Percentiles rank a stretch among this genome's conserved stretches.
These are phyloP conservation scores for Entomophthora muscae DNA, from an alignment of 371 early-diverging fungal species.

Conservation along the genomic window DNA sequence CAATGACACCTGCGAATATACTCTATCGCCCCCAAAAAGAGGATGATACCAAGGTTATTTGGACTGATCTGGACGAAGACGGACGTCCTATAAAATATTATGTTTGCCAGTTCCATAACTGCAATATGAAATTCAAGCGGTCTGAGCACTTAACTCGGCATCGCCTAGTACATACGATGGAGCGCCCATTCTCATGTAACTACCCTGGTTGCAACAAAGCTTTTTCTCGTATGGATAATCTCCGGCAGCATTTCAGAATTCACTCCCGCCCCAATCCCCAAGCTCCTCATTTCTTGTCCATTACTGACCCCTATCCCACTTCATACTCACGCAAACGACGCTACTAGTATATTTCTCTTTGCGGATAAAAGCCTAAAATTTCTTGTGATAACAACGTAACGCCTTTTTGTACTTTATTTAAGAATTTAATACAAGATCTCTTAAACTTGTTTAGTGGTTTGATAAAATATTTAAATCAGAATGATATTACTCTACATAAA, in stretches of 20 bases:
- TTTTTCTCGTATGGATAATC: conserved; percentile 7
- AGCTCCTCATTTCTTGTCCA: not conserved
- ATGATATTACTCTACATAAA: no score
- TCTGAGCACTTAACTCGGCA: conserved; percentile 64
- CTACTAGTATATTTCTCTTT: not conserved
- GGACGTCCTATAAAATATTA: not conserved
- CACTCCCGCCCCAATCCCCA: not conserved
- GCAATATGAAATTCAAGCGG: conserved; percentile 40
- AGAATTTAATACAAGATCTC: no score
- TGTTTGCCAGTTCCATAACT: conserved; percentile 11
- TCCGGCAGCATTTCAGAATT: conserved; percentile 6
- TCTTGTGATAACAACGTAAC: no score
- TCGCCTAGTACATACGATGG: conserved; percentile 48
- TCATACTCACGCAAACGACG: not conserved
- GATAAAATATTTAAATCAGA: no score
- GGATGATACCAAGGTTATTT: not conserved
- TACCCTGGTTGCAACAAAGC: conserved; percentile 25
- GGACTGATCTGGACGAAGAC: not conserved
- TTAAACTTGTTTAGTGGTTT: no score
- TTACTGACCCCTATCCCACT: not conserved
- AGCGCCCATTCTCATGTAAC: conserved; percentile 49
- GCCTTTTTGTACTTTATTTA: no score
- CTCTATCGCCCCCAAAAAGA: not conserved
- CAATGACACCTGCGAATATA: not conserved
- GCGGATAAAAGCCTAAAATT: not conserved